Evolutionary conservation across 768 basidiomycete species (phyloP).

Genomic region (Suillus luteus): DNA sequence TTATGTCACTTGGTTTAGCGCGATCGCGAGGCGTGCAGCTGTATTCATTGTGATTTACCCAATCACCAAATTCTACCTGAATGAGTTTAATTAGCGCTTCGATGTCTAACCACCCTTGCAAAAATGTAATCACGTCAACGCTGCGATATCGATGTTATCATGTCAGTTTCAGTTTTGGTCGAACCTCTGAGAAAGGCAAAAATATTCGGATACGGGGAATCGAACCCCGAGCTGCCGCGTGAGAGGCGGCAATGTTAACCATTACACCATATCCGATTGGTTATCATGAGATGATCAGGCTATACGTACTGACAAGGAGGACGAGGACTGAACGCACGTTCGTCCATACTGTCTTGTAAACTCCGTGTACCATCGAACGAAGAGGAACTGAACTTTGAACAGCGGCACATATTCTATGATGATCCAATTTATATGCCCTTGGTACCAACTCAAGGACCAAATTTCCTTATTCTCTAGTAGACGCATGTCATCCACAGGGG

Average conservation of each 20-base stretch:
- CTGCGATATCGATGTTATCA: background rate
- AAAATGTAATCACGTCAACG: background rate
- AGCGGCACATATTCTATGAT: background rate
- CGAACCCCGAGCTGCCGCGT: constrained; percentile 46
- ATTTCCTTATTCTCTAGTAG: background rate
- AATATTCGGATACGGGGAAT: constrained; percentile 28
- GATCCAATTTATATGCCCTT: background rate
- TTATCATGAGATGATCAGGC: no score
- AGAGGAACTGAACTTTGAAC: background rate
- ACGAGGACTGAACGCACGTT: no score
- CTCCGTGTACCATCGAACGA: background rate
- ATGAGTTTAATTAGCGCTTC: background rate
- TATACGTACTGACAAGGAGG: background rate
- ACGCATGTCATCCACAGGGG: background rate
- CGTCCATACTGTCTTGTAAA: no score
- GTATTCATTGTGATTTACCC: background rate
- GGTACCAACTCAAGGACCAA: background rate
- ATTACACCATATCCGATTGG: constrained; percentile 59
- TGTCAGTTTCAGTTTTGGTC: background rate
- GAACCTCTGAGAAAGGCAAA: background rate
- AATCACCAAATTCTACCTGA: background rate
- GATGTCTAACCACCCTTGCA: background rate
- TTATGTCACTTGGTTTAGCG: constrained; percentile 13
- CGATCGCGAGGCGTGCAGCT: constrained; percentile 1
- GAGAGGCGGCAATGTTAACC: constrained; percentile 71